Percentiles rank a stretch among this genome's conserved stretches.
phyloP scores from a whole-genome alignment of 306 rosid genomes.

The Crataegus laevigata region DNA sequence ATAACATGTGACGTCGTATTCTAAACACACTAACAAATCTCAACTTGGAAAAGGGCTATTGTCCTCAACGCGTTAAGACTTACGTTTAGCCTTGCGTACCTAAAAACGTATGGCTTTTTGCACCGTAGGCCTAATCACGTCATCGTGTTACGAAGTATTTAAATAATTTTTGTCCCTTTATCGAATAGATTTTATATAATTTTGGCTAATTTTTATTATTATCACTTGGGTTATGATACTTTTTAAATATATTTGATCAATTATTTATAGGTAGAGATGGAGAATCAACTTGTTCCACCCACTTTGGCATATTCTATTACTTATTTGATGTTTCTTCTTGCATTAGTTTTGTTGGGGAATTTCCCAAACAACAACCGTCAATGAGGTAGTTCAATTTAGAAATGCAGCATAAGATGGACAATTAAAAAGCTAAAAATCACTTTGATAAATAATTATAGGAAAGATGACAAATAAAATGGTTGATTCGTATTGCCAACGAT shows the following conservation, averaged over 20 bases:
- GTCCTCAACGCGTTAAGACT: too few relatives aligned
- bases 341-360: background rate
- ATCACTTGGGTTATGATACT: background rate
- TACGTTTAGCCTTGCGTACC: too few relatives aligned
- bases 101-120: too few relatives aligned
- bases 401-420: background rate
- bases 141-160: too few relatives aligned
- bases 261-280: background rate
- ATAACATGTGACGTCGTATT: too few relatives aligned
- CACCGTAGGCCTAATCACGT: too few relatives aligned
- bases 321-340: background rate
- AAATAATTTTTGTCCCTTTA: background rate
- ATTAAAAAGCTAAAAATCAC: background rate
- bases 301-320: background rate
- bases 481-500: background rate
- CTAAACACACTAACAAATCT: too few relatives aligned
- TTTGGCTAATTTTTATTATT: background rate
- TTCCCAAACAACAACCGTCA: background rate
- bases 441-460: too few relatives aligned
- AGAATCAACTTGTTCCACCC: background rate
- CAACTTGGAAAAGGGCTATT: too few relatives aligned
- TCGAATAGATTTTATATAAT: background rate
- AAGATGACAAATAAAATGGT: background rate
- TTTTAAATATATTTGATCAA: background rate
- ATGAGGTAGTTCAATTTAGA: background rate